These are phyloP conservation scores for Trematosphaeria pertusa DNA, from an alignment of 2,329 filamentous ascomycete species.

Conservation along the genomic window DNA sequence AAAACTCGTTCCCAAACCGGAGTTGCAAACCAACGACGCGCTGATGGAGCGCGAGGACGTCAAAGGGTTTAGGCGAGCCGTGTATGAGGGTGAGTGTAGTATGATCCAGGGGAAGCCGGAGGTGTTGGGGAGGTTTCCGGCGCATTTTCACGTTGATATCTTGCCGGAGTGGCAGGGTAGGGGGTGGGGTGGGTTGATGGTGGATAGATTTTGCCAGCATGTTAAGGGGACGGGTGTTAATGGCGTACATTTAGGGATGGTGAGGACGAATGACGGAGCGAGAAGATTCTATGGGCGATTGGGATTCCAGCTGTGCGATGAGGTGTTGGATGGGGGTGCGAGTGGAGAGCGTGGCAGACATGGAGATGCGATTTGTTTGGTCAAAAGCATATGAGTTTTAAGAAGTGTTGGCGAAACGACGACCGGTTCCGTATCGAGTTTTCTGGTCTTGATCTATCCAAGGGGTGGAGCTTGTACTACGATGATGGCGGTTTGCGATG, in stretches of 20 bases:
- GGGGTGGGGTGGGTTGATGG: slow-evolving; percentile 39
- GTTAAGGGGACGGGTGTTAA: slow-evolving; percentile 29
- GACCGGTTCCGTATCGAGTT: too few relatives aligned
- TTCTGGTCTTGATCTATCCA: too few relatives aligned
- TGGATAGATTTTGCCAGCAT: slow-evolving; percentile 31
- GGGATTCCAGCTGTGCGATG: slow-evolving; percentile 29
- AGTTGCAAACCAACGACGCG: slow-evolving; percentile 8
- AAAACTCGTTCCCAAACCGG: slow-evolving; percentile 22
- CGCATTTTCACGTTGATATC: slow-evolving; percentile 50
- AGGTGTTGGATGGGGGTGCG: slow-evolving; percentile 34
- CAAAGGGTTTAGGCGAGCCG: slow-evolving; percentile 20
- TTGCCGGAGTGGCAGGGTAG: slow-evolving; percentile 40
- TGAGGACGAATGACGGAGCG: slow-evolving; percentile 36
- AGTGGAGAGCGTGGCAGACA: slow-evolving; percentile 33
- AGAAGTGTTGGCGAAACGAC: too few relatives aligned
- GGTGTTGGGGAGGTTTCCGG: slow-evolving; percentile 36
- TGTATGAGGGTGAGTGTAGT: slow-evolving; percentile 32
- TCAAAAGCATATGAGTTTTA: slow-evolving; percentile 26
- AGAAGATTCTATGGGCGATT: slow-evolving; percentile 37
- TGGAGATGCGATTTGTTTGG: slow-evolving; percentile 32
- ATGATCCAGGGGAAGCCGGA: slow-evolving; percentile 25
- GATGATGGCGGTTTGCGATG: too few relatives aligned
- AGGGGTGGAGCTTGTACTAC: too few relatives aligned
- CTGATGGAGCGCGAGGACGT: slow-evolving; percentile 29
- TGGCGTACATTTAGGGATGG: slow-evolving; percentile 48